Evolutionary conservation across 2,329 filamentous ascomycete species (phyloP).

Genomic region (Beauveria sp.): DNA sequence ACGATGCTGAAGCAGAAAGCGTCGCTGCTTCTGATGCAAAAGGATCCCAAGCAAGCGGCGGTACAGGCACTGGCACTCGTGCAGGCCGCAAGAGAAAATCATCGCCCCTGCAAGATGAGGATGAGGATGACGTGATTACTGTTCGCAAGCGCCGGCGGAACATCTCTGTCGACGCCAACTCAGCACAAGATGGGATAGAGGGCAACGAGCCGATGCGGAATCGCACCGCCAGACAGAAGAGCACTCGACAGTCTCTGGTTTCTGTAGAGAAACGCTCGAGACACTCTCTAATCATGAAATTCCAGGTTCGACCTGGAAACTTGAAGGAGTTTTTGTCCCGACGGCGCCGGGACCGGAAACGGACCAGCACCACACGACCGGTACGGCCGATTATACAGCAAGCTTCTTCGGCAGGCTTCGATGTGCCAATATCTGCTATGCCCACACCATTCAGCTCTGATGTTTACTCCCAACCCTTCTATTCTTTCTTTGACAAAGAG

Average conservation of each 20-base stretch:
- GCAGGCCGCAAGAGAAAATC: slow-evolving; percentile 79
- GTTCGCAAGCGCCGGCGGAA: slow-evolving; percentile 48
- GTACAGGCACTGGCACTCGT: slow-evolving; percentile 68
- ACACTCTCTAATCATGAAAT: slow-evolving; percentile 27
- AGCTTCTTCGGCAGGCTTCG: slow-evolving; percentile 8
- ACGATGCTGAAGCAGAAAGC: slow-evolving; percentile 24
- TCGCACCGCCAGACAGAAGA: slow-evolving; percentile 53
- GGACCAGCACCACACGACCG: slow-evolving; percentile 18
- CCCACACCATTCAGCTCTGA: slow-evolving; percentile 51
- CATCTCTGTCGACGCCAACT: slow-evolving; percentile 34
- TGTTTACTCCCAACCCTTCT: slow-evolving; percentile 69
- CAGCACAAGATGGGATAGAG: slow-evolving; percentile 25
- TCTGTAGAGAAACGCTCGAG: slow-evolving; percentile 33
- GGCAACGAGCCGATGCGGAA: slow-evolving; percentile 22
- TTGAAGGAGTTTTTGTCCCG: slow-evolving; percentile 30
- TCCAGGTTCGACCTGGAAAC: slow-evolving; percentile 30
- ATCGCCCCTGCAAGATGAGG: slow-evolving; percentile 58
- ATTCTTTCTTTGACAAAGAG: slow-evolving; percentile 83
- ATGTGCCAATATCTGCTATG: slow-evolving; percentile 18
- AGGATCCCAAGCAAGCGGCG: slow-evolving; percentile 48
- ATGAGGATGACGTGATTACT: slow-evolving; percentile 45
- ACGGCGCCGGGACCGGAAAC: slow-evolving; percentile 24
- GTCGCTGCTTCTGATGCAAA: not conserved
- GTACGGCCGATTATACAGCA: slow-evolving; percentile 12
- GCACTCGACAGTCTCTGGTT: slow-evolving; percentile 31